Evolutionary conservation across 768 basidiomycete species (phyloP).

Genomic region (Suillus sp.): DNA sequence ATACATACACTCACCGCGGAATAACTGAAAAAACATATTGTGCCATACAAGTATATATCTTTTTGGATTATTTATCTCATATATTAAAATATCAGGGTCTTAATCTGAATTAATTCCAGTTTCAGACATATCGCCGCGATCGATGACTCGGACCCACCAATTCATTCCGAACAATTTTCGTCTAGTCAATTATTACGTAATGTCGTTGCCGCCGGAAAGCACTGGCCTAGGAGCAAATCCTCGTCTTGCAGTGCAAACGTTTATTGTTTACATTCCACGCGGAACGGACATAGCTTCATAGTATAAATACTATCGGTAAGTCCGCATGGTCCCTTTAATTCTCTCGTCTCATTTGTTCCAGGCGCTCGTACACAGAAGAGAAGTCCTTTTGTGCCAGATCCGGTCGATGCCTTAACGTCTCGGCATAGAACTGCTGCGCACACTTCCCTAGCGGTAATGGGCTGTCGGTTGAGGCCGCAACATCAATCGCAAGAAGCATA

Average conservation of each 20-base stretch:
- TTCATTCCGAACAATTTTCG: slow-evolving; percentile 1
- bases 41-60: no score
- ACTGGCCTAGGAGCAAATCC: no score
- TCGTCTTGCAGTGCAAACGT: neutral
- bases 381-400: slow-evolving; percentile 75
- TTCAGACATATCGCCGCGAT: slow-evolving; percentile 3
- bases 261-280: neutral
- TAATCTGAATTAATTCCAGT: neutral
- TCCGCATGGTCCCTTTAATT: slow-evolving; percentile 8
- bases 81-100: slow-evolving; percentile 1
- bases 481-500: slow-evolving; percentile 75
- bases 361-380: slow-evolving; percentile 73
- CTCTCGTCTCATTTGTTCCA: slow-evolving; percentile 35
- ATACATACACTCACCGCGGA: no score
- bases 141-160: slow-evolving; percentile 1
- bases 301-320: neutral
- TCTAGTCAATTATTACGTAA: neutral
- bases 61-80: slow-evolving; percentile 6
- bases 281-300: neutral
- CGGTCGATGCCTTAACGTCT: slow-evolving; percentile 53
- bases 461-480: slow-evolving; percentile 51
- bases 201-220: neutral
- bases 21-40: no score
- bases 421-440: slow-evolving; percentile 63
- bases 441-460: slow-evolving; percentile 67